These are phyloP conservation scores for Gracilaria vermiculophylla DNA, from an alignment of 23 red algal genomes.

Conservation along the genomic window DNA sequence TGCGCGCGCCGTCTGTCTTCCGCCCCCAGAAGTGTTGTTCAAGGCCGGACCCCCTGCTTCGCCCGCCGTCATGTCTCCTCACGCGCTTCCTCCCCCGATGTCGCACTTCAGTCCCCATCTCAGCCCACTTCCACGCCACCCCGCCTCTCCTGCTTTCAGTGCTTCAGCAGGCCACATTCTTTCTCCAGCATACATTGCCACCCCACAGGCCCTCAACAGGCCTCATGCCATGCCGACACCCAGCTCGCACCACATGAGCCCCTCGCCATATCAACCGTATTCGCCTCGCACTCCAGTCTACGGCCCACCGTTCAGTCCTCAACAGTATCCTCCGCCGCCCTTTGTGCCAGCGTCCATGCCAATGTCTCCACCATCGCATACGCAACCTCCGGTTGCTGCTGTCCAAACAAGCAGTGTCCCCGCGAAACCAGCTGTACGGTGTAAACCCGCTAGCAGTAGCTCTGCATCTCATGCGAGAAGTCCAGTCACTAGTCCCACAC, in stretches of 20 bases:
- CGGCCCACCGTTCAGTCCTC: conserved; percentile 25
- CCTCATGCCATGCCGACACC: background rate
- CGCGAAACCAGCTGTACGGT: background rate
- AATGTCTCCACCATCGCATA: background rate
- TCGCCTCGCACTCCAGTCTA: conserved; percentile 1
- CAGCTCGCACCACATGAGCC: background rate
- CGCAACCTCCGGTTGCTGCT: background rate
- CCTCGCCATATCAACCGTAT: background rate
- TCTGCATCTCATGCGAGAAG: background rate
- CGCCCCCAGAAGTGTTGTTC: conserved; percentile 27
- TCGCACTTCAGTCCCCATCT: conserved; percentile 4
- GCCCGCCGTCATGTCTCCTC: conserved; percentile 12
- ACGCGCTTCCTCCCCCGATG: background rate
- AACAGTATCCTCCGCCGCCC: background rate
- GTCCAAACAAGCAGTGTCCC: background rate
- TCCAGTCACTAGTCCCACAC: background rate
- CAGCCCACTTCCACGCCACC: background rate
- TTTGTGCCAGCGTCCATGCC: background rate
- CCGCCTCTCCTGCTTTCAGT: background rate
- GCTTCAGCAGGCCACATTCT: background rate
- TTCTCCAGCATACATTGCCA: background rate
- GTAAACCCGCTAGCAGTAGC: background rate
- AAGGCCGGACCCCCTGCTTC: conserved; percentile 22
- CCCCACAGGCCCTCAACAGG: background rate
- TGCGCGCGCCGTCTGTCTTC: conserved; percentile 35